Conservation (phyloP, 1,139 yeast species). For the Entelexis sorbosivorans region DNA sequence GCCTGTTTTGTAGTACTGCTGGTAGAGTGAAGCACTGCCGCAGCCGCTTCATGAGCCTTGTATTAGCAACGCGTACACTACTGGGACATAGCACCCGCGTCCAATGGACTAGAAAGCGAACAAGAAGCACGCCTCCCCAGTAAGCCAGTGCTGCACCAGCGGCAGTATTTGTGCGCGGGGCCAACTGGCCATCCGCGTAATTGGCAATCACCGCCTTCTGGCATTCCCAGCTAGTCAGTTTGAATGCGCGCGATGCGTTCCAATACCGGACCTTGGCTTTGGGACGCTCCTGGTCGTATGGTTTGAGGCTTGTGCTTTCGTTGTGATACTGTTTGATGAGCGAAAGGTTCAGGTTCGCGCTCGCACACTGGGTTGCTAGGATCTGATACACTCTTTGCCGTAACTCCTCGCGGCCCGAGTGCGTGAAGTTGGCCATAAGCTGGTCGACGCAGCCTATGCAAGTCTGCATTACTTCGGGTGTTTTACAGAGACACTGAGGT, state of each 20-base stretch:
- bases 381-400: background rate
- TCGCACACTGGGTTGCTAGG: background rate
- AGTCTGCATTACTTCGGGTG: background rate
- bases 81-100: constrained; percentile 8
- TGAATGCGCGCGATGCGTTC: constrained; percentile 15
- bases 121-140: constrained; percentile 20
- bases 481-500: background rate
- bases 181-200: background rate
- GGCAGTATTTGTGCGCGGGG: background rate
- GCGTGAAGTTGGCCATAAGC: constrained; percentile 3
- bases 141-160: constrained; percentile 17
- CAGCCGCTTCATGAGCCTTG: constrained; percentile 27
- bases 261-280: constrained; percentile 7
- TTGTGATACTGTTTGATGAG: background rate
- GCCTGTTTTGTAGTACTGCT: background rate
- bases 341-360: background rate
- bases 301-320: background rate
- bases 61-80: background rate
- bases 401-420: background rate
- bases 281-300: background rate
- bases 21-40: constrained; percentile 13
- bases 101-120: constrained; percentile 19
- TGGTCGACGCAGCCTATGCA: constrained; percentile 12
- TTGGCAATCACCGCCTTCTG: constrained; percentile 2
- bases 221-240: constrained; percentile 5